Percentiles rank a stretch among this genome's conserved stretches.
Evolutionary conservation across 768 basidiomycete species (phyloP).

Genomic region (Cystobasidium ongulense): DNA sequence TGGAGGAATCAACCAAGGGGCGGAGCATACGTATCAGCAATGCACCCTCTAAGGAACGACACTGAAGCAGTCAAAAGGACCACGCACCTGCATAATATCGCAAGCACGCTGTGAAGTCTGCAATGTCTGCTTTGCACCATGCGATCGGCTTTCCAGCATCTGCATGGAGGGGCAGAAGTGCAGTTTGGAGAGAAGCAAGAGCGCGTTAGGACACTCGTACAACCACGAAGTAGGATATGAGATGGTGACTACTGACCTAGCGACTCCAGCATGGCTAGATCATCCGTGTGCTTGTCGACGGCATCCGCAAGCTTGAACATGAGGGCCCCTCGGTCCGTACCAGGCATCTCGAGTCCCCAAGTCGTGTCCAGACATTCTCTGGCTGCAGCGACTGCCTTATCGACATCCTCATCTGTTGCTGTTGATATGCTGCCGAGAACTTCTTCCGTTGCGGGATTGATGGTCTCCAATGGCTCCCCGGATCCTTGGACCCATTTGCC

Average conservation of each 20-base stretch:
- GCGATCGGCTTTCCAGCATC: slow-evolving; percentile 77
- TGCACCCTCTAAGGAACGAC: neutral
- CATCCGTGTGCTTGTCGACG: slow-evolving; percentile 48
- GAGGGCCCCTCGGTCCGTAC: slow-evolving; percentile 42
- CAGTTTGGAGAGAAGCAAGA: slow-evolving; percentile 66
- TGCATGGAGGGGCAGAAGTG: slow-evolving; percentile 54
- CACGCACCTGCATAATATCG: slow-evolving; percentile 90
- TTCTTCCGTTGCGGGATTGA: slow-evolving; percentile 76
- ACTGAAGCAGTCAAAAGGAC: neutral
- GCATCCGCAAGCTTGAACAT: slow-evolving; percentile 39
- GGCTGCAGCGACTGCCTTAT: slow-evolving; percentile 43
- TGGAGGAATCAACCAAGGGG: neutral
- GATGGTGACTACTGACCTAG: slow-evolving; percentile 49
- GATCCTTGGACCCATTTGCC: slow-evolving; percentile 36
- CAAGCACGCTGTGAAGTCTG: slow-evolving; percentile 33
- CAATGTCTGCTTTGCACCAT: slow-evolving; percentile 36
- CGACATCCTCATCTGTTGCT: slow-evolving; percentile 47
- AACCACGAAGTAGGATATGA: slow-evolving; percentile 84
- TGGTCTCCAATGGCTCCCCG: slow-evolving; percentile 44
- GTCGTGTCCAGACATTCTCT: slow-evolving; percentile 46
- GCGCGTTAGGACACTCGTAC: slow-evolving; percentile 75
- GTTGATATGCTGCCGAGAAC: slow-evolving; percentile 61
- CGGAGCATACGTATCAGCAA: neutral
- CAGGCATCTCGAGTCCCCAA: slow-evolving; percentile 46
- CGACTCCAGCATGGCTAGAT: slow-evolving; percentile 70